These are phyloP conservation scores for Teunomyces pallodes DNA, from an alignment of 805 yeast genomes.

Conservation along the genomic window DNA sequence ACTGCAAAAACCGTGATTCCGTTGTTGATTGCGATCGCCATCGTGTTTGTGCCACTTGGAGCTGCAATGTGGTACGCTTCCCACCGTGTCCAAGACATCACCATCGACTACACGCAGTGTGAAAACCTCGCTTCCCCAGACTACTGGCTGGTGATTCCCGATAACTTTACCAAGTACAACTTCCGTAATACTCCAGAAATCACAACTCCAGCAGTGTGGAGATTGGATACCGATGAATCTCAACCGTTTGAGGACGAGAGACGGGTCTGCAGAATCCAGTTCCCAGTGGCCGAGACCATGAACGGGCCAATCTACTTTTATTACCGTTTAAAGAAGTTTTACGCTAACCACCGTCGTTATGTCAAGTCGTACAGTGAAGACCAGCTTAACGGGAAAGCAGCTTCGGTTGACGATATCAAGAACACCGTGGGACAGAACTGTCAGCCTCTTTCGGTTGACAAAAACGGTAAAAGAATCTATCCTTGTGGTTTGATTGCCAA, in stretches of 20 bases:
- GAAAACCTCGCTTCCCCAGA: slow-evolving; percentile 31
- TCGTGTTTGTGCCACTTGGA: slow-evolving; percentile 42
- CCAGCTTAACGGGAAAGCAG: slow-evolving; percentile 41
- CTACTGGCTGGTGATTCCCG: slow-evolving; percentile 36
- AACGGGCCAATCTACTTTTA: slow-evolving; percentile 42
- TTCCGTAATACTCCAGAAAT: slow-evolving; percentile 17
- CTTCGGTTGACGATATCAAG: slow-evolving; percentile 31
- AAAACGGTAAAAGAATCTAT: slow-evolving; percentile 53
- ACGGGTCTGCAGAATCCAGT: slow-evolving; percentile 45
- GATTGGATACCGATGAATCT: slow-evolving; percentile 34
- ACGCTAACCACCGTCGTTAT: slow-evolving; percentile 44
- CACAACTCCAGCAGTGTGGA: slow-evolving; percentile 32
- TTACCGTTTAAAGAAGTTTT: slow-evolving; percentile 39
- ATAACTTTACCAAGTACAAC: slow-evolving; percentile 39
- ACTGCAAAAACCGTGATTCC: slow-evolving; percentile 45
- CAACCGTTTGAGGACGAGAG: slow-evolving; percentile 48
- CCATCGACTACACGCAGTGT: slow-evolving; percentile 43
- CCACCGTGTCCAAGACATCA: slow-evolving; percentile 35
- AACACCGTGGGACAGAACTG: slow-evolving; percentile 46
- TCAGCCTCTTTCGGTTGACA: slow-evolving; percentile 36
- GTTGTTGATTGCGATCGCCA: slow-evolving; percentile 34
- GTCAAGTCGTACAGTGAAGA: slow-evolving; percentile 44
- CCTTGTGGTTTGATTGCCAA: slow-evolving; percentile 88
- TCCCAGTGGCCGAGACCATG: slow-evolving; percentile 31
- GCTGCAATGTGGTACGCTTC: slow-evolving; percentile 49